Conservation (phyloP, 192 early-diverging fungal species). For the Endogone sp. region DNA sequence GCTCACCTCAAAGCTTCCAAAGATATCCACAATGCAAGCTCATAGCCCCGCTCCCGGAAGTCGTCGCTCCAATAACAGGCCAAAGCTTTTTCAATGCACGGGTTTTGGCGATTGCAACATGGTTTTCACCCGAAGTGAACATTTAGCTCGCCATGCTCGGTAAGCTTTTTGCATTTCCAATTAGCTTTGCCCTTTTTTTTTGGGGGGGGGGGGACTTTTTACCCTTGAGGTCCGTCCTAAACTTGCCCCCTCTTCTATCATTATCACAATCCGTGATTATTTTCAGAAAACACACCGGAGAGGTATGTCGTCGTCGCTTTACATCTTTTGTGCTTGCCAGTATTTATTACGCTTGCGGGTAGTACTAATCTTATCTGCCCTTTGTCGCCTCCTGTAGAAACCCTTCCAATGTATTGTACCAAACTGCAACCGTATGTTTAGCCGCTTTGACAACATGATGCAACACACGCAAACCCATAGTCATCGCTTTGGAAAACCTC, state of each 20-base stretch:
- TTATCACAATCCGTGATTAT: too few species aligned
- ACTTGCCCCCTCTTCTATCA: too few species aligned
- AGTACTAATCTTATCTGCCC: neutral
- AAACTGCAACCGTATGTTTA: constrained; percentile 61
- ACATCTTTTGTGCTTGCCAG: neutral
- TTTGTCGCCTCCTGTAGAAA: constrained; percentile 38
- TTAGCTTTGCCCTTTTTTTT: too few species aligned
- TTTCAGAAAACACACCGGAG: constrained; percentile 36
- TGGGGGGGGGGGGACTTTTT: too few species aligned
- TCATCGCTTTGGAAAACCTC: constrained; percentile 12
- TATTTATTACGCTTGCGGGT: neutral
- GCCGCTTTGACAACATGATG: constrained; percentile 81
- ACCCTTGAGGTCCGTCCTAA: too few species aligned
- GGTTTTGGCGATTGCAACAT: constrained; percentile 52
- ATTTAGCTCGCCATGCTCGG: constrained; percentile 48
- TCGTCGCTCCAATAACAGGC: too few species aligned
- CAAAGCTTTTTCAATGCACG: constrained; percentile 50
- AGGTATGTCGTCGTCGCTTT: constrained; percentile 9
- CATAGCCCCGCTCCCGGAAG: too few species aligned
- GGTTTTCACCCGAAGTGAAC: constrained; percentile 53
- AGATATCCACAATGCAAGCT: too few species aligned
- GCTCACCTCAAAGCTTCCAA: too few species aligned
- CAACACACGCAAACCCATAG: constrained; percentile 74
- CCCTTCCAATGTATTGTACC: constrained; percentile 69
- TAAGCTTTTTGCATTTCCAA: constrained; percentile 14